A percentile compares a stretch with the other conserved stretches of the same genome.
These are phyloP conservation scores for Paraphaeosphaeria sporulosa DNA, from an alignment of 2,329 filamentous ascomycete genomes.

Conservation along the genomic window DNA sequence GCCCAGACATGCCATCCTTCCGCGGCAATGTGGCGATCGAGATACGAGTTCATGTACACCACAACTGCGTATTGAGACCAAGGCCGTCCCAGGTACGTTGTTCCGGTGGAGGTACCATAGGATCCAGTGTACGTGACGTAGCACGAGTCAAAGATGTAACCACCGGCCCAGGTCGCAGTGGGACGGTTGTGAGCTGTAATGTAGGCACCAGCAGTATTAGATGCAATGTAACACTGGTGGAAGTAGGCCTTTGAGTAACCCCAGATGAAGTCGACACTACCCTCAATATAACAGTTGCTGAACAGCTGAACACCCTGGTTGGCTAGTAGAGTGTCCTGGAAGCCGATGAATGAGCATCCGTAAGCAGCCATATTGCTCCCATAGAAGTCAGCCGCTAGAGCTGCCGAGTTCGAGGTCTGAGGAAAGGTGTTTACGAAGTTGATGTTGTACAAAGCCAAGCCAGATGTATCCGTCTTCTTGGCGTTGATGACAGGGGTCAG, in stretches of 20 bases:
- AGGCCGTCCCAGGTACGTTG: slow-evolving; percentile 58
- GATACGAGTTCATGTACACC: slow-evolving; percentile 47
- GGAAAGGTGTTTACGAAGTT: slow-evolving; percentile 53
- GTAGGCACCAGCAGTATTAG: slow-evolving; percentile 30
- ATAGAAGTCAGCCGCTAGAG: slow-evolving; percentile 58
- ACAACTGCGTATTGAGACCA: slow-evolving; percentile 45
- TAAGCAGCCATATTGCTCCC: slow-evolving; percentile 62
- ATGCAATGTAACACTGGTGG: slow-evolving; percentile 50
- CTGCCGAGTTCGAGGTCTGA: slow-evolving; percentile 42
- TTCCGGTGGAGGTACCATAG: slow-evolving; percentile 30
- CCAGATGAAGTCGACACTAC: slow-evolving; percentile 66
- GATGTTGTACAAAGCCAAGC: slow-evolving; percentile 6
- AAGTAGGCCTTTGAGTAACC: slow-evolving; percentile 60
- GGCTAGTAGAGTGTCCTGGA: slow-evolving; percentile 59
- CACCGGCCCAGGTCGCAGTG: slow-evolving; percentile 40
- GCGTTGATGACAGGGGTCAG: slow-evolving; percentile 55
- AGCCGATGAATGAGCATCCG: slow-evolving; percentile 60
- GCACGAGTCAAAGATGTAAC: slow-evolving; percentile 62
- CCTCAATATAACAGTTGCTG: slow-evolving; percentile 62
- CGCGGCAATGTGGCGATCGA: slow-evolving; percentile 44
- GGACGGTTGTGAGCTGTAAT: slow-evolving; percentile 31
- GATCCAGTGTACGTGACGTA: slow-evolving; percentile 53
- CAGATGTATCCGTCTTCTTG: slow-evolving; percentile 46
- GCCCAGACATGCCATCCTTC: slow-evolving; percentile 46
- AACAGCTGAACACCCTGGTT: slow-evolving; percentile 62